Evolutionary conservation across 148 eudicot genomes (phyloP), one percentile per base, ranked within the genome.

Genomic region (Dysphania ambrosioides): DNA sequence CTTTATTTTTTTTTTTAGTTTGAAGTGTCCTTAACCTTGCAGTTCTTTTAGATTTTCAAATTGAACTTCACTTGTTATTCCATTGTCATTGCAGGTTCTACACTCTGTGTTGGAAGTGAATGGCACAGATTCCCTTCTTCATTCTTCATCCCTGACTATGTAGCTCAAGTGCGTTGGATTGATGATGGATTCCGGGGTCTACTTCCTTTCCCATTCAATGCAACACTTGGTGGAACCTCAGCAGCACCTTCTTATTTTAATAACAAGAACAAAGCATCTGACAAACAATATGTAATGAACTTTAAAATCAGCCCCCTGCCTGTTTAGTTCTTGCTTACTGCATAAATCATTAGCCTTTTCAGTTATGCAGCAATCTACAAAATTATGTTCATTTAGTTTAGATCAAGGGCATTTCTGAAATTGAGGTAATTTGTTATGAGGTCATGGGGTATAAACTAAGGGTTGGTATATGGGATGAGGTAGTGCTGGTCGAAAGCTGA

Each of bases 51-150:
- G 6, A 27, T 29, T 60, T 60, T 27, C 1, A 5, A 21, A 27
- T 10, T 60, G 3, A 13, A 60, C 35, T 11, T 26, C 23, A 13
- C 24, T 56, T 29, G 30, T 36, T 38, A 6, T 60, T 26, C 61
- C 5, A 24, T 42, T 55, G 13, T 71, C 23, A 42, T 74, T 72
- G 40, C 88, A 96, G 99, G 97, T 80, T 86, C 99, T 49, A 88
- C 90, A 27, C 77, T 96, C 41, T 96, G 99, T 77, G 94, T 96
- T 82, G 99, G 99, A 78, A 86, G 97, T 82, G 99, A 96, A 78
- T 96, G 99, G 99, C 99, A 96, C 74, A 83, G 99, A 30, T 96
- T 83, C 71, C 97, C 99, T 58, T 92, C 99, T 70, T 96, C 99
- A n/a, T 96, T 96, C 74, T 91, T 96, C 71, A 72, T 96, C 64